Evolutionary conservation across 495 filamentous ascomycete species (phyloP).

Genomic region (Hyphodiscus hymeniophilus): DNA sequence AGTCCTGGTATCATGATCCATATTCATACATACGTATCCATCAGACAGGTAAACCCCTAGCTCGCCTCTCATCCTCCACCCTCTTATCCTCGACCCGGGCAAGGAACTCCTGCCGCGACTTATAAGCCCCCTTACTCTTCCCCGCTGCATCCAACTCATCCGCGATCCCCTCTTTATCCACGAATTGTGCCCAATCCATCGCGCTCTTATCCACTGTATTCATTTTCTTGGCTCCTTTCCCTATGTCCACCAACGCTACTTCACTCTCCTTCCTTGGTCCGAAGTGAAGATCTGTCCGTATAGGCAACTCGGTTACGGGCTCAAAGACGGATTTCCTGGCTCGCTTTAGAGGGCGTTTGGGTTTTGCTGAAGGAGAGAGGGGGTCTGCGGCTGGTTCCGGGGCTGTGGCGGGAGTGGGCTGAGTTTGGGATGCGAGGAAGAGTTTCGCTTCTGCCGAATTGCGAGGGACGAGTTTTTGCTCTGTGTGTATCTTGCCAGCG

Average conservation of each 20-base stretch:
- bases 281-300: slow-evolving; percentile 42
- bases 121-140: slow-evolving; percentile 74
- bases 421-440: slow-evolving; percentile 50
- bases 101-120: slow-evolving; percentile 83
- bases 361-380: slow-evolving; percentile 30
- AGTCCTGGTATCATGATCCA: no score
- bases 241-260: slow-evolving; percentile 10
- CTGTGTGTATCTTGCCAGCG: slow-evolving; percentile 76
- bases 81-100: slow-evolving; percentile 66
- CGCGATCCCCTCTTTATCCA: slow-evolving; percentile 83
- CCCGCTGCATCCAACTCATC: slow-evolving; percentile 83
- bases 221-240: slow-evolving; percentile 57
- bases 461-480: slow-evolving; percentile 71
- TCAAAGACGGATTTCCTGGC: slow-evolving; percentile 77
- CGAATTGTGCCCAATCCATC: slow-evolving; percentile 91
- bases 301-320: slow-evolving; percentile 43
- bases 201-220: slow-evolving; percentile 94
- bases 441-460: slow-evolving; percentile 75
- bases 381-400: neutral
- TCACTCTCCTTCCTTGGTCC: slow-evolving; percentile 26
- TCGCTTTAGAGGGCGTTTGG: slow-evolving; percentile 55
- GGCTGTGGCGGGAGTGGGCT: slow-evolving; percentile 16
- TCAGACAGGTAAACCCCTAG: slow-evolving; percentile 20
- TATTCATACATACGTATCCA: no score
- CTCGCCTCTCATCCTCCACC: slow-evolving; percentile 65